Percentiles rank a stretch among this genome's conserved stretches.
Conservation (phyloP, 441 rosid species). For the Gossypium schwendimanii region DNA sequence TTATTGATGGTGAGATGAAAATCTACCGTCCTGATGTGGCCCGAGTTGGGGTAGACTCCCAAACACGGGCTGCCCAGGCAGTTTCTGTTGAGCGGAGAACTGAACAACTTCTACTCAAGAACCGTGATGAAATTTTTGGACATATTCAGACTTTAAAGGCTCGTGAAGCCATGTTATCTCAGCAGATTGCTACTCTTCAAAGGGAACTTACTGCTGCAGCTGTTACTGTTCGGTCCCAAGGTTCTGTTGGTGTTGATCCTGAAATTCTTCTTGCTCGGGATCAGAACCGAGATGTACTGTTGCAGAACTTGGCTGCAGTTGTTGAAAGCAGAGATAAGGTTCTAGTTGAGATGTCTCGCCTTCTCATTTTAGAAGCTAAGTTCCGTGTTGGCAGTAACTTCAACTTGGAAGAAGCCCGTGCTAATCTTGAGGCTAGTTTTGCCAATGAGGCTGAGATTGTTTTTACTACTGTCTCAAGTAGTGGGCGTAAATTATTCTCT, state of each 20-base stretch:
- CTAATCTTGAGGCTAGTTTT: conserved; percentile 93
- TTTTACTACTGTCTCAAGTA: conserved; percentile 97
- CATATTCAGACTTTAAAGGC: conserved; percentile 77
- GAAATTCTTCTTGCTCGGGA: conserved; percentile 85
- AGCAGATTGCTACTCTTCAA: conserved; percentile 71
- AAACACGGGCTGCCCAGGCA: conserved; percentile 96
- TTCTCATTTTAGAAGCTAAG: conserved; percentile 71
- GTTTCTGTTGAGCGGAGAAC: conserved; percentile 98
- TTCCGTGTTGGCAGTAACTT: conserved; percentile 73
- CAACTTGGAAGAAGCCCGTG: conserved; percentile 94
- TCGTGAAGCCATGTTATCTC: conserved; percentile 72
- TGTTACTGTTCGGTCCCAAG: conserved; percentile 73
- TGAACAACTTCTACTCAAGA: conserved; percentile 71
- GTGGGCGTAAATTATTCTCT: conserved; percentile 94
- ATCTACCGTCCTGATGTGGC: conserved; percentile 97
- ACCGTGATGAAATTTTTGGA: conserved; percentile 77
- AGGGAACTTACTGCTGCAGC: conserved; percentile 74
- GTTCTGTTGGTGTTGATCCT: conserved; percentile 96
- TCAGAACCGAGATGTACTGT: conserved; percentile 75
- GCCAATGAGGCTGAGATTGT: conserved; percentile 99
- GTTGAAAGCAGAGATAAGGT: conserved; percentile 94
- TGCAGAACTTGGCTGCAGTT: conserved; percentile 86
- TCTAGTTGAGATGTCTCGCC: conserved; percentile 95
- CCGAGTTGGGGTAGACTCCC: conserved; percentile 95
- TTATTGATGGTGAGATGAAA: conserved; percentile 99